Evolutionary conservation across 2,329 filamentous ascomycete genomes (phyloP), one percentile per base, ranked within the genome.

Genomic region (Trichoderma atrobrunneum): DNA sequence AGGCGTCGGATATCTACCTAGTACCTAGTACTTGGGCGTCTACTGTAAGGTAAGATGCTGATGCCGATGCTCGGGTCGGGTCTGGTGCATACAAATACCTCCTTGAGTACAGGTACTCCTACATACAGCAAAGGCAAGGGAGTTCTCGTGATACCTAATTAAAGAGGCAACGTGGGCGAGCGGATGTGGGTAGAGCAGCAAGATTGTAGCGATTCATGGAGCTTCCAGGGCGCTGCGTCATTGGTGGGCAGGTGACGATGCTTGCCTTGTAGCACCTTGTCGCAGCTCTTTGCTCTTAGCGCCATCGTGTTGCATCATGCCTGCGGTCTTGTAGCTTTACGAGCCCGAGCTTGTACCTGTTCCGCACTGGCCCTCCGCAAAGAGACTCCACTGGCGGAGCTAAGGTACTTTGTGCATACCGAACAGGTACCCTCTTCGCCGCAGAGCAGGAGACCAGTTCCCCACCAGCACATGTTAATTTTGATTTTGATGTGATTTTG

Each of bases 391-490:
- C 57, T 16, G 39, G 57, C 57, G 57, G 66, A 62, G 66, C 66
- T 54, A 51, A 21, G 66, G 57, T 70, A 70, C 66, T 36, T 61
- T 18, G 30, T 24, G 36, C 39, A 70, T n/a, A 21, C 57, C 36
- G 21, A 21, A 43, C 16, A 28, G 60, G 56, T 36, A 32, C 43
- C 36, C 43, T 51, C 43, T 51, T 21, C 43, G 43, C n/a, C 8
- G 8, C 18, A 32, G 26, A 61, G 66, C 57, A 60, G 36, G 36
- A 66, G 39, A 32, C 14, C 67, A 68, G 43, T 18, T 36, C 66
- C 54, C 63, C 70, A 72, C 64, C 67, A 61, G 63, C 70, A 72
- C 70, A 72, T 72, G 71, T 64, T 39, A 70, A 72, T 70, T 63
- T 57, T 36, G 24, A 64, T 59, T 72, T 57, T 39, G 34, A 26